Evolutionary conservation across 139 green algal species (phyloP).

Genomic region (Chlamydomonas sp.): DNA sequence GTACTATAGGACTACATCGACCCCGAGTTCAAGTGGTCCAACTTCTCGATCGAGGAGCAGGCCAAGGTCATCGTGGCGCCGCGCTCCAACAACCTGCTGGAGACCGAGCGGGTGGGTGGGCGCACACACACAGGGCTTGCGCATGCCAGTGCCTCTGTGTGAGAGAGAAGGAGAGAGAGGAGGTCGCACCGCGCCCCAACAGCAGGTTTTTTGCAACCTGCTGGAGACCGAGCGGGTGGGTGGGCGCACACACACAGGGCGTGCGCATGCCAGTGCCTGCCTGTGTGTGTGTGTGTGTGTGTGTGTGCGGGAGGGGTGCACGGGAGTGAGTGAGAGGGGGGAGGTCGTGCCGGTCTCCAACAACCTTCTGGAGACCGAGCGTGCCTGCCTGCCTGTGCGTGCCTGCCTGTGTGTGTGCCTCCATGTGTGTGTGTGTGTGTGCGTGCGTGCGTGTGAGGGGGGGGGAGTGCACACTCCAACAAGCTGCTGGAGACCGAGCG

Average conservation of each 20-base stretch:
- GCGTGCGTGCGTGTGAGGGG: not conserved
- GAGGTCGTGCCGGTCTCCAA: not conserved
- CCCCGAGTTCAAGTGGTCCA: slow-evolving; percentile 85
- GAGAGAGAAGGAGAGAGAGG: too few relatives aligned
- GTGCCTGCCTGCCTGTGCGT: not conserved
- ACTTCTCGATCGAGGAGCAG: slow-evolving; percentile 95
- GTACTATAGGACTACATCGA: slow-evolving; percentile 95
- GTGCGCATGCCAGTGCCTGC: not conserved
- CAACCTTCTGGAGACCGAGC: not conserved
- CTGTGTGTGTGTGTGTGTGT: not conserved
- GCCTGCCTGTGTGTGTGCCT: not conserved
- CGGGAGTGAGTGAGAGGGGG: not conserved
- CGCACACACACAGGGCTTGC: too few relatives aligned
- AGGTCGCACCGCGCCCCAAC: slow-evolving; percentile 91
- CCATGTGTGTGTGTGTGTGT: not conserved
- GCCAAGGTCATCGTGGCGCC: slow-evolving; percentile 94
- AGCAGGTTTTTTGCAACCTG: slow-evolving; percentile 54
- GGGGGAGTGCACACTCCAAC: slow-evolving; percentile 57
- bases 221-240: slow-evolving; percentile 77
- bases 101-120: slow-evolving; percentile 65
- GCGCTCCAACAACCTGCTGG: slow-evolving; percentile 93
- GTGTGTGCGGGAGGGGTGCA: not conserved
- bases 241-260: too few relatives aligned
- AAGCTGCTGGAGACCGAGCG: slow-evolving; percentile 88
- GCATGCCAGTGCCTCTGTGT: too few relatives aligned